Conservation (phyloP, 108 stramenopile genomes). For the Cyclostephanos invisitatus region DNA sequence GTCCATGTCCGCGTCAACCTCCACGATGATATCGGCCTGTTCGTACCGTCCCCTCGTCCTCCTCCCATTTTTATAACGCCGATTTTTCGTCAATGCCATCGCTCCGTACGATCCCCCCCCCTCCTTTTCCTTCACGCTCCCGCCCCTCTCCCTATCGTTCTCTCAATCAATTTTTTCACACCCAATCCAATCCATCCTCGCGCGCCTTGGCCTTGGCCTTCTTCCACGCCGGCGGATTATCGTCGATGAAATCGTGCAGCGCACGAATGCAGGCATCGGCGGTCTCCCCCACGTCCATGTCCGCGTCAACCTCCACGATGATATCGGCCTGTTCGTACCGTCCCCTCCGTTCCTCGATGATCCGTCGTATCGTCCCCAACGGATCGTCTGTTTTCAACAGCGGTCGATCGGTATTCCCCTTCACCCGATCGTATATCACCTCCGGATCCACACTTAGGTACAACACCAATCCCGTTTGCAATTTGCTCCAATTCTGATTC, state of each 20-base stretch:
- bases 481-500: constrained; percentile 87
- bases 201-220: constrained; percentile 70
- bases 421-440: constrained; percentile 72
- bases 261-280: constrained; percentile 64
- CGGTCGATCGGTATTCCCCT: constrained; percentile 74
- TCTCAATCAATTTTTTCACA: background rate
- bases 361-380: constrained; percentile 56
- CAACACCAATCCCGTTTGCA: constrained; percentile 92
- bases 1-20: constrained; percentile 61
- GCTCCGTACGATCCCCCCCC: too few relatives aligned
- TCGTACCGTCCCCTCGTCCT: constrained; percentile 65
- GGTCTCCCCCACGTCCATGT: constrained; percentile 54
- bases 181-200: constrained; percentile 1
- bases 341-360: constrained; percentile 61
- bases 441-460: constrained; percentile 86
- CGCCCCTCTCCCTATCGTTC: too few relatives aligned
- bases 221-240: constrained; percentile 91
- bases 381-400: constrained; percentile 81
- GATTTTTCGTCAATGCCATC: too few relatives aligned
- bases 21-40: constrained; percentile 81
- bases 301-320: constrained; percentile 56
- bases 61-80: too few relatives aligned
- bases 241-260: constrained; percentile 87
- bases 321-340: constrained; percentile 88
- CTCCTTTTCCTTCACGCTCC: too few relatives aligned